These are phyloP conservation scores for Nannochloropsis oceanica DNA, from an alignment of 108 stramenopile genomes.

Conservation along the genomic window DNA sequence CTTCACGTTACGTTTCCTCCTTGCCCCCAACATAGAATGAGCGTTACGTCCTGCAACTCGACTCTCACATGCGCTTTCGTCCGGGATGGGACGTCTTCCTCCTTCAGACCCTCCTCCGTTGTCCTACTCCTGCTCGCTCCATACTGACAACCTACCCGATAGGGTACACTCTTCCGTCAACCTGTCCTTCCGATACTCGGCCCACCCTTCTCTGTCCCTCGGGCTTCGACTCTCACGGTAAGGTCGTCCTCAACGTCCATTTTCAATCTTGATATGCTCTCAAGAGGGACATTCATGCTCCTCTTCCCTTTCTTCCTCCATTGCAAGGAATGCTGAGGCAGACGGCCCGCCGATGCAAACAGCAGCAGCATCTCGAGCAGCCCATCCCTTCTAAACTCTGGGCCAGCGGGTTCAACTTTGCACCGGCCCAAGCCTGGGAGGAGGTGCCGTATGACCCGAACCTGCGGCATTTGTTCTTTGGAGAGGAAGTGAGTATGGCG, in stretches of 20 bases:
- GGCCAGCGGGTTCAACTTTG: slow-evolving; percentile 73
- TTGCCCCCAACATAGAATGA: slow-evolving; percentile 25
- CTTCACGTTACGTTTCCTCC: too few relatives aligned
- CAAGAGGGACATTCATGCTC: too few relatives aligned
- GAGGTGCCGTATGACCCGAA: slow-evolving; percentile 57
- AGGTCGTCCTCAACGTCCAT: too few relatives aligned
- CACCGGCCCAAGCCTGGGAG: slow-evolving; percentile 17
- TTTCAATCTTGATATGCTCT: too few relatives aligned
- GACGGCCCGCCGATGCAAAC: slow-evolving; percentile 3
- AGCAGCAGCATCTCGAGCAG: neutral
- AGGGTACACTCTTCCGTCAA: slow-evolving; percentile 49
- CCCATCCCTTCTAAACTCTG: slow-evolving; percentile 67
- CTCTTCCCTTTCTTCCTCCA: slow-evolving; percentile 33
- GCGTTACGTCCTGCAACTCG: slow-evolving; percentile 69
- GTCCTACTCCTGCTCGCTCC: slow-evolving; percentile 9
- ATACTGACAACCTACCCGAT: slow-evolving; percentile 63
- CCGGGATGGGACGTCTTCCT: slow-evolving; percentile 28
- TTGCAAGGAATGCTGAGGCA: slow-evolving; percentile 42
- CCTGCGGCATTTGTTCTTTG: slow-evolving; percentile 62
- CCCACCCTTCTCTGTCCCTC: slow-evolving; percentile 22
- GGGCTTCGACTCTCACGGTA: slow-evolving; percentile 7
- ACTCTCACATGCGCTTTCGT: slow-evolving; percentile 60
- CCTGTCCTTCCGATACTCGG: slow-evolving; percentile 27
- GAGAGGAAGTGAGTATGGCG: slow-evolving; percentile 70
- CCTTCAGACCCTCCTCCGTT: slow-evolving; percentile 3